Evolutionary conservation across 768 basidiomycete species (phyloP).

Genomic region (Gloeophyllum trabeum): DNA sequence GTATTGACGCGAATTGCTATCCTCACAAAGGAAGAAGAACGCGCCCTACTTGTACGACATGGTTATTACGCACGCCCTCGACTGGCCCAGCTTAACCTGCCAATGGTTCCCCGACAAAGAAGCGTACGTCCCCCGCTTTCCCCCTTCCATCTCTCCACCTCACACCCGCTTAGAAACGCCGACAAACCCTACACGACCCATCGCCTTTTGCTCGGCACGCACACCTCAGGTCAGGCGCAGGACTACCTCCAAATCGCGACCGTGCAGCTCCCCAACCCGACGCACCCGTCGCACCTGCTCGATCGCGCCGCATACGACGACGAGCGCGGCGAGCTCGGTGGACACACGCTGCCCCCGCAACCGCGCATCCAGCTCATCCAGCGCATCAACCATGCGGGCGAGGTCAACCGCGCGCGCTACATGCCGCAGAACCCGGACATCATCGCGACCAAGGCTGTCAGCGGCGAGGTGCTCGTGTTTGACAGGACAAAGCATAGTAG

Average conservation of each 20-base stretch:
- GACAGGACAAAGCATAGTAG: slow-evolving; percentile 95
- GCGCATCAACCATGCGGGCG: slow-evolving; percentile 89
- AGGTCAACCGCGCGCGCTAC: slow-evolving; percentile 95
- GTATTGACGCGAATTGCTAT: slow-evolving; percentile 1
- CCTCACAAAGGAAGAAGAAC: slow-evolving; percentile 77
- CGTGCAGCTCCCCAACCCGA: slow-evolving; percentile 84
- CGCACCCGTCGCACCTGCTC: slow-evolving; percentile 64
- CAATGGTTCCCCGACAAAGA: slow-evolving; percentile 99
- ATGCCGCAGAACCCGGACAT: slow-evolving; percentile 99
- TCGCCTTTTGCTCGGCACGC: slow-evolving; percentile 90
- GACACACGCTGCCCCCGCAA: slow-evolving; percentile 73
- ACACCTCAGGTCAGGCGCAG: slow-evolving; percentile 89
- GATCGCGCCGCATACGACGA: slow-evolving; percentile 80
- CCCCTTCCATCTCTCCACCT: neutral
- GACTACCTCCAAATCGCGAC: slow-evolving; percentile 95
- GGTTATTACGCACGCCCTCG: slow-evolving; percentile 93
- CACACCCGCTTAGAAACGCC: slow-evolving; percentile 42
- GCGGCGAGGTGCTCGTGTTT: slow-evolving; percentile 89
- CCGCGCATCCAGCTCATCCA: slow-evolving; percentile 87
- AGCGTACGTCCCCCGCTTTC: slow-evolving; percentile 42
- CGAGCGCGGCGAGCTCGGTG: slow-evolving; percentile 90
- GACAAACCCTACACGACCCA: slow-evolving; percentile 94
- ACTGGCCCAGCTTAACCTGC: slow-evolving; percentile 96
- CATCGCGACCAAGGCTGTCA: slow-evolving; percentile 89
- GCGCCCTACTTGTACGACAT: slow-evolving; percentile 97